Conservation (phyloP, 805 yeast species). For the Candida sonorensis region DNA sequence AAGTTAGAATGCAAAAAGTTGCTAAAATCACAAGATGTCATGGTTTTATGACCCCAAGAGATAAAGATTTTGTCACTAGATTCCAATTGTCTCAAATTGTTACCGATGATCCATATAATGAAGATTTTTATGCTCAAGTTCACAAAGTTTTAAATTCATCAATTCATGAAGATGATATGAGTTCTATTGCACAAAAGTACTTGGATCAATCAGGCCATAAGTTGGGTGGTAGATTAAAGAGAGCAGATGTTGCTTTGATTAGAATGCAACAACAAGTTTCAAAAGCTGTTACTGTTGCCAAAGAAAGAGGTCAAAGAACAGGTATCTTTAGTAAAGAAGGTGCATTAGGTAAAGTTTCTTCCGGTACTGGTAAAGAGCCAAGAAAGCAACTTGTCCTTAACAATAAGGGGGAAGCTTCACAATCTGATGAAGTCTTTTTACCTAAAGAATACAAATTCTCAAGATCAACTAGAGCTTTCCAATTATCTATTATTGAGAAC, state of each 20-base stretch:
- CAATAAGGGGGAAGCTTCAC: conserved; percentile 21
- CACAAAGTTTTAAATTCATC: conserved; percentile 65
- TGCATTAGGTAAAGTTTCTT: conserved; percentile 80
- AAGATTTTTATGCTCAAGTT: conserved; percentile 94
- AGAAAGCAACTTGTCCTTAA: conserved; percentile 71
- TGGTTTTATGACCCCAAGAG: conserved; percentile 96
- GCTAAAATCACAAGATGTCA: conserved; percentile 71
- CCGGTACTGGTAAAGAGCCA: conserved; percentile 77
- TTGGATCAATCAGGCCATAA: conserved; percentile 88
- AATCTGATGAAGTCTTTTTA: conserved; percentile 15
- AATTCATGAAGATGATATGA: conserved; percentile 52
- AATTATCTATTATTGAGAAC: conserved; percentile 66
- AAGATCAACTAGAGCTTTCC: conserved; percentile 40
- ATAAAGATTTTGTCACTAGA: conserved; percentile 90
- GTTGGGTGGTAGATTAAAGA: conserved; percentile 74
- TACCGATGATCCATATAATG: conserved; percentile 94
- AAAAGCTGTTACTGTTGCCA: conserved; percentile 91
- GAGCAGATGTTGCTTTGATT: conserved; percentile 87
- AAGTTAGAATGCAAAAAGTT: conserved; percentile 68
- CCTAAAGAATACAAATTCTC: conserved; percentile 28
- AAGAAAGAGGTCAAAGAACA: conserved; percentile 64
- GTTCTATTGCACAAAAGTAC: conserved; percentile 87
- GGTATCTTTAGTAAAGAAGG: conserved; percentile 66
- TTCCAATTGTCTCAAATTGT: conserved; percentile 93
- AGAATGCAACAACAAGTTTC: conserved; percentile 98